Base-by-base conservation (phyloP, 345 rosid species). In the Populus euphratica region DNA sequence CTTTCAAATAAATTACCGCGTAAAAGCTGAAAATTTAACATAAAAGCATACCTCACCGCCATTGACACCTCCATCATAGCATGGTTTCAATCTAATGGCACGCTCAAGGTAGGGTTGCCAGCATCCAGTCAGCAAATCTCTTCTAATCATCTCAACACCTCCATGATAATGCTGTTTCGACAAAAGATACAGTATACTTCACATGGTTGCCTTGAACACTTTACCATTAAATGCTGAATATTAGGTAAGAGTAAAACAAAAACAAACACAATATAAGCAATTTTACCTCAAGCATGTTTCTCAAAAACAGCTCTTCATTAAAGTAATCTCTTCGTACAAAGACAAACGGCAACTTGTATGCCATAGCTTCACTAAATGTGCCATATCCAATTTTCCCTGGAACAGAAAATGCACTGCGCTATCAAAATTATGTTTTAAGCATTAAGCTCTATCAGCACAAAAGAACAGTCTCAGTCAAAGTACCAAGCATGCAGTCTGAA, bases 301-400 rank as follows among this genome's bases (percentile, higher is more conserved):
- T 89, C 78, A 96, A 80, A 76, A 96, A 96, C 35, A 98, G 98
- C 76, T 96, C 99, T 80, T 96, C 98, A 78, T 93, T 93, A 87
- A 96, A 96, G 83, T 96, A 96, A 86, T 96, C 99, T 85, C 99
- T 91, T 67, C 99, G 92, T 16, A 96, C 98, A 85, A 96, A 96
- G 81, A 96, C 98, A 88, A 96, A 96, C 27, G 98, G 99, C 68
- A 91, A 79, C 81, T 91, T 96, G 85, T 79, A 96, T 38, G 99
- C 94, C 75, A 96, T 78, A 79, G 99, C 97, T 87, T 96, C 99
- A 78, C 99, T 96, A 76, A 91, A 91, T 43, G 99, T 96, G 63
- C 99, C 99, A 77, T 96, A 96, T 71, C 99, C 99, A 91, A 96
- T 96, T 86, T 96, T 96, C 80, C 99, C 99, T 93, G 92, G 74